Evolutionary conservation across 768 basidiomycete species (phyloP), one percentile per base, ranked within the genome.

Genomic region (Tephrocybe sp.): DNA sequence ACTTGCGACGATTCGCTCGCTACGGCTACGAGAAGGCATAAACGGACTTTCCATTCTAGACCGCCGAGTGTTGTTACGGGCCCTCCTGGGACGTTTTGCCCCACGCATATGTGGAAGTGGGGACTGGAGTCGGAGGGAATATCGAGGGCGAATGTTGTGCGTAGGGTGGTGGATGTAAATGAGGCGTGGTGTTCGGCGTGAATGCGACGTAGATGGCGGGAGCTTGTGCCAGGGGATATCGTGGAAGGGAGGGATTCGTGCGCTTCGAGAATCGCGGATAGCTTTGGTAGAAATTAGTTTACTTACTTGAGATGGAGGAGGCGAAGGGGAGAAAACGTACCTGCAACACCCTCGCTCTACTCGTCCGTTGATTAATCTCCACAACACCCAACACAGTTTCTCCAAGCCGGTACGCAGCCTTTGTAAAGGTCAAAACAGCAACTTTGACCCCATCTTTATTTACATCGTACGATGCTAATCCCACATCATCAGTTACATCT

Each of bases 341-440:
- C 73, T 92, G 88, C 37, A 97, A 63, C 0, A 97, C 94, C n/a
- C 87, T 72, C 12, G 86, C 77, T 30, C 80, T 69, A 4, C 86
- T 77, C n/a, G 68, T 69, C 30, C 81, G 73, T 23, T 83, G 79
- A 62, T 99, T 98, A 54, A 98, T 63, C 61, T 91, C 86, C 19
- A 99, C 85, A 0, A 94, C 84, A 2, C 94, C 95, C 38, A 85
- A 69, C 19, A 97, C 83, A 0, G 93, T 94, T 69, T 99, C 94
- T 3, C 95, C 95, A 0, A 97, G 79, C 16, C 95, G 71, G 66
- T 91, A 97, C 0, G 91, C 88, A 33, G 86, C 84, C 68, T 97
- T 97, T 21, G 89, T 83, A 55, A 99, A 90, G 0, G 94, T 97
- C 12, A 99, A 67, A 30, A 90, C 84, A 5, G 95, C 94, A 50